These are phyloP conservation scores for Lecanicillium sp. DNA, from an alignment of 2,329 filamentous ascomycete species.

Conservation along the genomic window DNA sequence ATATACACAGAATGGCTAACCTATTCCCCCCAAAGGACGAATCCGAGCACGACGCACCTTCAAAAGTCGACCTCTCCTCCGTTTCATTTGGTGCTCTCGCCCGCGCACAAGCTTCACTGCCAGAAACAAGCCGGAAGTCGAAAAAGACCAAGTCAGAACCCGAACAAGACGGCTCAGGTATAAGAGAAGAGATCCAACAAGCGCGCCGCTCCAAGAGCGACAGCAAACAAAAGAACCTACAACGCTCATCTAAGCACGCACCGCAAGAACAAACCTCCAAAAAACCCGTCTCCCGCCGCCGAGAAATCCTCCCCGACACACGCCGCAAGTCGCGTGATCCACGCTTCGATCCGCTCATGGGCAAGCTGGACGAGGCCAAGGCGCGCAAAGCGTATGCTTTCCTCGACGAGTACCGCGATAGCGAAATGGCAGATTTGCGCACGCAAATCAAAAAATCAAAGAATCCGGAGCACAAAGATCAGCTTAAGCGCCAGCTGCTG, in stretches of 20 bases:
- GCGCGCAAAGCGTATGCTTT: constrained; percentile 74
- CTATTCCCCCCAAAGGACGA: constrained; percentile 12
- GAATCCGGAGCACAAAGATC: constrained; percentile 55
- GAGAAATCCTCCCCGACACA: constrained; percentile 55
- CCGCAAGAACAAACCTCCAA: constrained; percentile 78
- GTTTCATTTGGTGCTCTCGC: constrained; percentile 88
- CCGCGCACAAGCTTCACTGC: constrained; percentile 69
- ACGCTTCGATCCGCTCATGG: constrained; percentile 66
- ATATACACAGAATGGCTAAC: background rate
- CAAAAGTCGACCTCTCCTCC: constrained; percentile 39
- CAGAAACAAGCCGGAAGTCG: constrained; percentile 18
- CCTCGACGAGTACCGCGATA: constrained; percentile 73
- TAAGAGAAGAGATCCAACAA: constrained; percentile 23
- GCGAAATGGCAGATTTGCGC: constrained; percentile 72
- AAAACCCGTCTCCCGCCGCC: constrained; percentile 71
- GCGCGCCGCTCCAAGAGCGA: constrained; percentile 10
- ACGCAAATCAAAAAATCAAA: constrained; percentile 57
- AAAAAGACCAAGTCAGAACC: constrained; percentile 21
- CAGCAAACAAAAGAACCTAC: background rate
- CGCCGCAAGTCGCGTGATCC: constrained; percentile 68
- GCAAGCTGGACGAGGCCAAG: constrained; percentile 45
- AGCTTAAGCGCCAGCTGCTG: constrained; percentile 63
- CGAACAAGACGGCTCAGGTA: constrained; percentile 18
- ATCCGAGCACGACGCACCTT: constrained; percentile 21
- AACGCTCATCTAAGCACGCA: constrained; percentile 70